phyloP scores from a whole-genome alignment of 345 rosid species.

The Lepidium aucheri region DNA sequence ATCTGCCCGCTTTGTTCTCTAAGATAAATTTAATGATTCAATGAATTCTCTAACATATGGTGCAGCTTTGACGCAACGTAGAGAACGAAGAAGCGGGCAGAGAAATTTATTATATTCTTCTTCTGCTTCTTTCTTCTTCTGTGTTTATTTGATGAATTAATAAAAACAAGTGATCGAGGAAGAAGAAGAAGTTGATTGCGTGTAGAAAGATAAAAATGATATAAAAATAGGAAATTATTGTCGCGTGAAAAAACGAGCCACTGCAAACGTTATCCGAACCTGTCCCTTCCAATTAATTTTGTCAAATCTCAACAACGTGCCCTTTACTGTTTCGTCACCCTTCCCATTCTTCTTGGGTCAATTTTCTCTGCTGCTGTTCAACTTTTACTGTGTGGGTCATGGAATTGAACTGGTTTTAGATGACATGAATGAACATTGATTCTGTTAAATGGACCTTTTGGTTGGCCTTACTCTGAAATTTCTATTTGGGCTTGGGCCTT shows the following conservation, averaged over 20 bases:
- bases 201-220: background rate
- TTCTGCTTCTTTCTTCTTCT: background rate
- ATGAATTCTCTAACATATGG: background rate
- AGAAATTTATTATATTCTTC: background rate
- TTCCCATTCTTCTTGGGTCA: too few relatives aligned
- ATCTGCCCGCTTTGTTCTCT: background rate
- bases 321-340: background rate
- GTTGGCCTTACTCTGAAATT: too few relatives aligned
- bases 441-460: too few relatives aligned
- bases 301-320: background rate
- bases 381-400: too few relatives aligned
- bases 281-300: background rate
- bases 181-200: background rate
- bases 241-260: conserved; percentile 1
- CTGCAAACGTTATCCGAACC: conserved; percentile 3
- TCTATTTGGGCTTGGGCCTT: too few relatives aligned
- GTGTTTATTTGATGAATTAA: background rate
- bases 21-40: background rate
- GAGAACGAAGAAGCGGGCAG: conserved; percentile 10
- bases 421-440: too few relatives aligned
- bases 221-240: background rate
- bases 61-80: background rate
- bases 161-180: background rate
- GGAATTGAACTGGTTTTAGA: too few relatives aligned
- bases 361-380: too few relatives aligned